Base-by-base conservation (phyloP, 768 basidiomycete genomes). In the Agrocybe chaxingu region DNA sequence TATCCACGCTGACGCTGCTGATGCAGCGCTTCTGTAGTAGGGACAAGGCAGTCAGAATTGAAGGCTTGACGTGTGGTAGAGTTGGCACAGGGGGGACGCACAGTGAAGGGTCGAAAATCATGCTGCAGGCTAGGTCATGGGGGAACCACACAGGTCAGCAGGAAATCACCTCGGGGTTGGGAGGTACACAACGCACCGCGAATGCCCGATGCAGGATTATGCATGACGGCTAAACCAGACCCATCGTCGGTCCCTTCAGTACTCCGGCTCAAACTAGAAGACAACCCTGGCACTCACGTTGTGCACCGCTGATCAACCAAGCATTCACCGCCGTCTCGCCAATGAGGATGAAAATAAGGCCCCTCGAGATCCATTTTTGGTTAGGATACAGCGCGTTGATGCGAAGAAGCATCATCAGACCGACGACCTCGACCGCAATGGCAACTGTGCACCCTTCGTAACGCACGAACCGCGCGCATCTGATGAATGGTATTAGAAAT, bases 331-430 rank as follows among this genome's bases (percentile, higher is more conserved):
- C 63, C n/a, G 77, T 67, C 63, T 79, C 76, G 30, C 73, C 47
- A 8, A 73, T 7, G 36, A 81, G 71, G 7, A 84, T 43, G 42
- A 59, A 7, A 47, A 65, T 59, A 47, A 70, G 54, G n/a, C 56
- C 29, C 51, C 58, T 53, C 48, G 65, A 54, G 30, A 72, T 61
- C 60, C 62, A 64, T 47, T 59, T 62, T 11, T 69, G 66, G 19
- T 58, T 53, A 10, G 66, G 62, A 48, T 75, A 77, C 33, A 78
- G 52, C 7, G 72, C 74, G n/a, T 64, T 58, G 48, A 78, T 66
- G 19, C 82, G 78, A 3, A 82, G 54, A 18, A 81, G 65, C 81
- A 84, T 82, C 80, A 84, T 82, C 12, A 81, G 53, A 52, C 74
- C 79, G 1, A 77, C 75, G 18, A 78, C 62, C 32, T 74, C 70